These are phyloP conservation scores for Eucalyptus regnans DNA, from an alignment of 345 rosid species.

Conservation along the genomic window DNA sequence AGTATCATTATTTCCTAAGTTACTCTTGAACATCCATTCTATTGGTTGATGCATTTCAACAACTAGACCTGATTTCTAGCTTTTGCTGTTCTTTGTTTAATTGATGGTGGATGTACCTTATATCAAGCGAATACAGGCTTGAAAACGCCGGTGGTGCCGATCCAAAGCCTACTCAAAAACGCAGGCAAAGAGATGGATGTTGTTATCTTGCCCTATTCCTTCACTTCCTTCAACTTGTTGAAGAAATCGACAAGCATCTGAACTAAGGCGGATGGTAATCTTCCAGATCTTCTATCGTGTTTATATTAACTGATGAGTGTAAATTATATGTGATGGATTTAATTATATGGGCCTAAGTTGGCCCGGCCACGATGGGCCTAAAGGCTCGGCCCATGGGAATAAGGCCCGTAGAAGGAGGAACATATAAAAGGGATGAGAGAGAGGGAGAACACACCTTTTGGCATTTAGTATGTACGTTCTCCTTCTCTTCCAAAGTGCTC, in stretches of 20 bases:
- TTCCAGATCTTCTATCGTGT: conserved; percentile 19
- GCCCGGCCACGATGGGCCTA: too few species aligned
- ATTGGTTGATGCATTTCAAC: not conserved
- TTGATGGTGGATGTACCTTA: not conserved
- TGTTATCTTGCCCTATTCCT: conserved; percentile 44
- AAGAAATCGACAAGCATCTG: conserved; percentile 26
- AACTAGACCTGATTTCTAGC: not conserved
- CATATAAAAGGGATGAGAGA: too few species aligned
- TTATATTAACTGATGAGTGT: not conserved
- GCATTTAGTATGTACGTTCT: too few species aligned
- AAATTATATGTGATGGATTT: too few species aligned
- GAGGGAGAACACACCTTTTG: too few species aligned
- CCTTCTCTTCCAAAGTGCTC: too few species aligned
- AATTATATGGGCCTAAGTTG: too few species aligned
- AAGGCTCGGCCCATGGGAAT: too few species aligned
- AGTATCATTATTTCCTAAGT: not conserved
- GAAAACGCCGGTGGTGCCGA: conserved; percentile 49
- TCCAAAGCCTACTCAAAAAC: conserved; percentile 14
- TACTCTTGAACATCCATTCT: not conserved
- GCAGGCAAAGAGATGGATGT: conserved; percentile 41
- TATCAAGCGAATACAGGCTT: not conserved
- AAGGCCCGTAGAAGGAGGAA: too few species aligned
- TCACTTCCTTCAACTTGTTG: conserved; percentile 62
- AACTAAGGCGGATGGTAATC: conserved; percentile 17
- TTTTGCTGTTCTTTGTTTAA: not conserved